These are phyloP conservation scores for Aspergillus conjunctus DNA, from an alignment of 495 filamentous ascomycete species.

Conservation along the genomic window DNA sequence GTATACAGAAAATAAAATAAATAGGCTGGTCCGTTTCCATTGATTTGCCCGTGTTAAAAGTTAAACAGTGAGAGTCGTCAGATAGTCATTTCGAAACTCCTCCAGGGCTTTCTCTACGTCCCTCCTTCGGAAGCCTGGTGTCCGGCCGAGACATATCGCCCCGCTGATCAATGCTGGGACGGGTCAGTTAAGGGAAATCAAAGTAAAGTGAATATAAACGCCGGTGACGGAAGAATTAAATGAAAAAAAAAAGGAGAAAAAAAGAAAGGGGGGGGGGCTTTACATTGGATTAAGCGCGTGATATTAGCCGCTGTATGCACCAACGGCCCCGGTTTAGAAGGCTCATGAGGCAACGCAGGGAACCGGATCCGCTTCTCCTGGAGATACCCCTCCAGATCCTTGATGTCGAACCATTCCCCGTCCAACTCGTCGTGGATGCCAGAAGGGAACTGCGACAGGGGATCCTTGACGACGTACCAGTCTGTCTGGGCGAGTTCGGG, in stretches of 20 bases:
- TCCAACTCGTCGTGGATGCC: constrained; percentile 48
- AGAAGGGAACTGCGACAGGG: constrained; percentile 23
- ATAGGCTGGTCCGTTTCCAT: not conserved
- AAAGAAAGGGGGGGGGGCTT: not conserved
- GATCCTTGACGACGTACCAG: constrained; percentile 34
- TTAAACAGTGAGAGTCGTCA: not conserved
- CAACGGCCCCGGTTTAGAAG: not conserved
- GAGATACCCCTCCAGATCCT: constrained; percentile 73
- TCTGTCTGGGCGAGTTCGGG: constrained; percentile 29
- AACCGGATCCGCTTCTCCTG: constrained; percentile 28
- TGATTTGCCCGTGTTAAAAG: not conserved
- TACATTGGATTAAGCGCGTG: constrained; percentile 28
- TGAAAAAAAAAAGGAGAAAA: no score
- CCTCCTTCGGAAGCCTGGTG: constrained; percentile 30
- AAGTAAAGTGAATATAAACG: no score
- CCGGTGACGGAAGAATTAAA: no score
- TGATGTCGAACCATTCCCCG: constrained; percentile 73
- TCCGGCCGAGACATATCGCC: constrained; percentile 53
- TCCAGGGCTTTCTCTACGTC: constrained; percentile 31
- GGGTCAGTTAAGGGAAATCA: constrained; percentile 14
- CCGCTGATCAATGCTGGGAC: constrained; percentile 34
- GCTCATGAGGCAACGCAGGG: constrained; percentile 9
- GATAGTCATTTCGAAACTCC: constrained; percentile 7
- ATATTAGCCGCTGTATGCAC: constrained; percentile 20
- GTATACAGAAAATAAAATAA: not conserved